Evolutionary conservation across 1,139 yeast genomes (phyloP).

Genomic region (Hansenula lynferdii): DNA sequence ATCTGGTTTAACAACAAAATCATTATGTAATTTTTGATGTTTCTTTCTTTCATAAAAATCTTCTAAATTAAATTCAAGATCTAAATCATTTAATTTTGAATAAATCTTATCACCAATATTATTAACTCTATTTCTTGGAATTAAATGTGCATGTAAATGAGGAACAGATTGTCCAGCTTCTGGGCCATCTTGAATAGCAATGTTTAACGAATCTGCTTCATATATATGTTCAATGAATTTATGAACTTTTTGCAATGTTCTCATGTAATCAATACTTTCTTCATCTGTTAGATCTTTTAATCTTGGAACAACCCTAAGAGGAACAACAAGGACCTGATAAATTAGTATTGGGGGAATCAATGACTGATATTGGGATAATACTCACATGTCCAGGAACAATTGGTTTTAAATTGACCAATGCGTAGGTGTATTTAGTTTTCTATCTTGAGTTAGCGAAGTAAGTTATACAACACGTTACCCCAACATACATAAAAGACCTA

Average conservation of each 20-base stretch:
- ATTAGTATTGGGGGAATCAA: too few relatives aligned
- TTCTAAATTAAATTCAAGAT: conserved; percentile 29
- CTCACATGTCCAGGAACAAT: conserved; percentile 90
- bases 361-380: too few relatives aligned
- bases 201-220: conserved; percentile 75
- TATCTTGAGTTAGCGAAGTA: too few relatives aligned
- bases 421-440: conserved; percentile 58
- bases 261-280: conserved; percentile 76
- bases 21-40: conserved; percentile 20
- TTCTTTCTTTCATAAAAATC: conserved; percentile 27
- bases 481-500: conserved; percentile 24
- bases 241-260: conserved; percentile 68
- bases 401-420: conserved; percentile 85
- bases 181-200: conserved; percentile 94
- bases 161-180: conserved; percentile 95
- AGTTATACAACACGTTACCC: too few relatives aligned
- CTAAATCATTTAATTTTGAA: conserved; percentile 45
- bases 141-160: conserved; percentile 88
- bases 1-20: conserved; percentile 36
- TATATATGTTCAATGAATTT: conserved; percentile 60
- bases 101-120: conserved; percentile 74
- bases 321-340: conserved; percentile 84
- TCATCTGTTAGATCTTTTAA: conserved; percentile 63
- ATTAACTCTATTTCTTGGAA: conserved; percentile 68
- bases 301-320: conserved; percentile 59